Evolutionary conservation across 208 protist species (phyloP), one percentile per base, ranked within the genome.

Genomic region (Herpetomonas samuelpessoai): DNA sequence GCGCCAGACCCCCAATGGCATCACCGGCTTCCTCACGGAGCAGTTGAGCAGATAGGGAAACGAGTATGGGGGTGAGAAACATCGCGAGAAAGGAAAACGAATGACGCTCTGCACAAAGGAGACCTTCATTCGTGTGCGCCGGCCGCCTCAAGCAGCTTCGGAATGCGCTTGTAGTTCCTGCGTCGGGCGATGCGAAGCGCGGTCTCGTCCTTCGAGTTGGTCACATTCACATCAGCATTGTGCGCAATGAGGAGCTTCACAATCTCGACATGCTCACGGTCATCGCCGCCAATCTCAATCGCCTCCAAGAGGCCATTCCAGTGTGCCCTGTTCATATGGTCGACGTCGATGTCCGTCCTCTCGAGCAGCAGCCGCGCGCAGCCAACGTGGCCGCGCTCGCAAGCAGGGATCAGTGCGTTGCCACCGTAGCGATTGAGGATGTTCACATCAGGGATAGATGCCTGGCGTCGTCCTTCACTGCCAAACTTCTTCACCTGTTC

Each of bases 221-320:
- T 52, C 48, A 75, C 48, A 39, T 86, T 71, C 7, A 86, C 70
- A 58, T 82, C 62, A 12, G 66, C 75, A 22, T 75, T 75, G 18
- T 72, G 50, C 22, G 44, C 71, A 35, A 87, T 81, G 35, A 87
- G 56, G 31, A 76, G 60, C 70, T 71, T 74, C 46, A 79, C 74
- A 60, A 83, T 81, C 38, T 80, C 69, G 0, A 86, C 75, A 41
- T 86, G 80, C 31, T 80, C 74, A n/a, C 57, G 30, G 47, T 82
- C 80, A 27, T 86, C 80, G 47, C 80, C 80, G 31, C 80, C 80
- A 31, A 76, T 62, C 62, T 75, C 65, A 4, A 86, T 29, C 9
- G 70, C 71, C 58, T 79, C 70, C 46, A 82, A 55, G 38, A 86
- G 45, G 1, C 64, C 74, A 0, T 63, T 82, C 68, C 62, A 74